Percentiles rank a stretch among this genome's conserved stretches.
These are phyloP conservation scores for Tothia fuscella DNA, from an alignment of 2,329 filamentous ascomycete genomes.

Conservation along the genomic window DNA sequence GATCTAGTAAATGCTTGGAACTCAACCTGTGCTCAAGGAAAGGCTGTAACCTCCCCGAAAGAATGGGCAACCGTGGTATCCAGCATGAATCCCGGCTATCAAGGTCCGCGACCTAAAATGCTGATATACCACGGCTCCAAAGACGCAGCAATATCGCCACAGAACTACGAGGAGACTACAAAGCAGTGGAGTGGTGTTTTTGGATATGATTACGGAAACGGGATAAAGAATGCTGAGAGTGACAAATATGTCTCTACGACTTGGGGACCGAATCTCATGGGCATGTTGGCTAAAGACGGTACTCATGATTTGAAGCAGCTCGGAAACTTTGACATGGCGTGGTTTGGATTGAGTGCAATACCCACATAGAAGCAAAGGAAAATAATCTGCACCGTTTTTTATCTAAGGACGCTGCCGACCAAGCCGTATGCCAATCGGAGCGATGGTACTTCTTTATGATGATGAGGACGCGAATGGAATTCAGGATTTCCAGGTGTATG, in stretches of 20 bases:
- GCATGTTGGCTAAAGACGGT: background rate
- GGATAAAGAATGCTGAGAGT: background rate
- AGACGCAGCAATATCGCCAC: constrained; percentile 15
- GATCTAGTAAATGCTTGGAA: constrained; percentile 9
- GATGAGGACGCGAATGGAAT: too few species aligned
- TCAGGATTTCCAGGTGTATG: too few species aligned
- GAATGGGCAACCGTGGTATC: constrained; percentile 24
- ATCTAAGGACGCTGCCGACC: too few species aligned
- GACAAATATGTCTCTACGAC: constrained; percentile 1
- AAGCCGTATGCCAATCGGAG: too few species aligned
- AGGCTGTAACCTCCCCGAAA: constrained; percentile 13
- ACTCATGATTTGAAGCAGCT: constrained; percentile 5
- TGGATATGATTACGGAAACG: background rate
- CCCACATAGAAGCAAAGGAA: too few species aligned
- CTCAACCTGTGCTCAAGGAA: constrained; percentile 16
- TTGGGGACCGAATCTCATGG: background rate
- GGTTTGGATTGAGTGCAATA: constrained; percentile 9
- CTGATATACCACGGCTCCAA: constrained; percentile 25
- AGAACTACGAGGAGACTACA: constrained; percentile 8
- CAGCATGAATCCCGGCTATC: constrained; percentile 26
- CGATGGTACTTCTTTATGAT: too few species aligned
- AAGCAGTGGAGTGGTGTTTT: constrained; percentile 11
- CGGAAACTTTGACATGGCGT: constrained; percentile 1
- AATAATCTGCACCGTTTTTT: too few species aligned
- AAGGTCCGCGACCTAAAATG: constrained; percentile 24